These are phyloP conservation scores for Podospora pseudocomata DNA, from an alignment of 495 filamentous ascomycete species.

Conservation along the genomic window DNA sequence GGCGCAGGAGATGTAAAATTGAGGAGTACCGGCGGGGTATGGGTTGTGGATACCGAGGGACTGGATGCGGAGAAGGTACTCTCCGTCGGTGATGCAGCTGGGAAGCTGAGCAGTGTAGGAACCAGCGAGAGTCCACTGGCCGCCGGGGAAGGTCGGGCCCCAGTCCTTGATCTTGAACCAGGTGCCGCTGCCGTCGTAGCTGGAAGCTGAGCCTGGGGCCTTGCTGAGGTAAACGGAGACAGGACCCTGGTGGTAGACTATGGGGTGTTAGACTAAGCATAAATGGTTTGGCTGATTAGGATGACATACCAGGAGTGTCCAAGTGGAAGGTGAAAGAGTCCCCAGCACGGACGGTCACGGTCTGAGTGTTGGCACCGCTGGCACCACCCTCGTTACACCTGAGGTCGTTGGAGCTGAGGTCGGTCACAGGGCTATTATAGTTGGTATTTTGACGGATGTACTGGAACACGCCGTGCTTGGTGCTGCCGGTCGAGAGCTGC, in stretches of 20 bases:
- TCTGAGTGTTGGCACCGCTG: constrained; percentile 44
- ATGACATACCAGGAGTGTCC: constrained; percentile 43
- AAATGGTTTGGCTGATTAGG: not conserved
- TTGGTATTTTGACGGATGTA: constrained; percentile 56
- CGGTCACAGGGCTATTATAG: constrained; percentile 59
- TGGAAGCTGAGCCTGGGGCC: constrained; percentile 40
- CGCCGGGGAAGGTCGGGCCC: constrained; percentile 39
- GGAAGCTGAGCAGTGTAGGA: constrained; percentile 56
- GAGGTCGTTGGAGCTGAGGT: constrained; percentile 51
- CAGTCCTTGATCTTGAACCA: constrained; percentile 57
- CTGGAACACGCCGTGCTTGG: constrained; percentile 44
- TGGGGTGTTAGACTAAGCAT: not conserved
- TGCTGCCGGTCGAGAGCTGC: constrained; percentile 41
- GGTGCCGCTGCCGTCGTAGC: constrained; percentile 49
- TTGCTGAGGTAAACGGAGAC: constrained; percentile 51
- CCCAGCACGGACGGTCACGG: constrained; percentile 48
- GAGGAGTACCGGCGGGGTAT: constrained; percentile 44
- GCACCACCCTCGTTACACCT: constrained; percentile 55
- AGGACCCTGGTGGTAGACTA: constrained; percentile 56
- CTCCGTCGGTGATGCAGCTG: constrained; percentile 49
- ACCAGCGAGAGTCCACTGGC: constrained; percentile 40
- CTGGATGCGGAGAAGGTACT: constrained; percentile 62
- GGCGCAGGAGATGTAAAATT: constrained; percentile 58
- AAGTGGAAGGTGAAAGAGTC: constrained; percentile 48
- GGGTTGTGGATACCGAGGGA: constrained; percentile 59